These are phyloP conservation scores for Pythium plurisporium DNA, from an alignment of 352 stramenopile species.

Conservation along the genomic window DNA sequence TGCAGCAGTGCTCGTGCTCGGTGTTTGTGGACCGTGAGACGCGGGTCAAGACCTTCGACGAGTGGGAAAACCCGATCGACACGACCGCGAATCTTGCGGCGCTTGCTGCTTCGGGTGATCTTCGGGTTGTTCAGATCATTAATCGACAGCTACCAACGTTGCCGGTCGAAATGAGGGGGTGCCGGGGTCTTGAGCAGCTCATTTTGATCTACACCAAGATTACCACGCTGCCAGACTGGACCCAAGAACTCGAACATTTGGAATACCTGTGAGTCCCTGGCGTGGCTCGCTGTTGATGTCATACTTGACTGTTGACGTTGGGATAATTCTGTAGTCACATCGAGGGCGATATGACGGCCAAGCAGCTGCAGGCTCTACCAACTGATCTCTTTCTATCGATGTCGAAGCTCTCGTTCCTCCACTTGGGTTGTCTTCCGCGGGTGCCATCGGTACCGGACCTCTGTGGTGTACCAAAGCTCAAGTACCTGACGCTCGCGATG, in stretches of 20 bases:
- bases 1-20: conserved; percentile 14
- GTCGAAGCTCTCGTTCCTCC: conserved; percentile 7
- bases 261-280: conserved; percentile 21
- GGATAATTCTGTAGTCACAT: background rate
- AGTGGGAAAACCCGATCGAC: conserved; percentile 9
- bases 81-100: conserved; percentile 2
- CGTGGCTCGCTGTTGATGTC: background rate
- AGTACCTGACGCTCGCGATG: conserved; percentile 15
- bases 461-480: background rate
- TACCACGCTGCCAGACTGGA: conserved; percentile 14
- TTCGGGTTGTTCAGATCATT: conserved; percentile 25
- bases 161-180: conserved; percentile 10
- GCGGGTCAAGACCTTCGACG: background rate
- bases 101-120: conserved; percentile 9
- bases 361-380: background rate
- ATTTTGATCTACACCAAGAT: conserved; percentile 30
- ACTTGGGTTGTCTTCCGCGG: background rate
- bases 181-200: conserved; percentile 5
- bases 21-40: conserved; percentile 16
- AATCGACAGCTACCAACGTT: conserved; percentile 18
- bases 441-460: conserved; percentile 2
- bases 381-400: conserved; percentile 9
- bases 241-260: conserved; percentile 13
- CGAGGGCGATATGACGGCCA: conserved; percentile 6
- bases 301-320: background rate